Conservation (phyloP, 176 grass and related monocot species). For the Microstegium vimineum region DNA sequence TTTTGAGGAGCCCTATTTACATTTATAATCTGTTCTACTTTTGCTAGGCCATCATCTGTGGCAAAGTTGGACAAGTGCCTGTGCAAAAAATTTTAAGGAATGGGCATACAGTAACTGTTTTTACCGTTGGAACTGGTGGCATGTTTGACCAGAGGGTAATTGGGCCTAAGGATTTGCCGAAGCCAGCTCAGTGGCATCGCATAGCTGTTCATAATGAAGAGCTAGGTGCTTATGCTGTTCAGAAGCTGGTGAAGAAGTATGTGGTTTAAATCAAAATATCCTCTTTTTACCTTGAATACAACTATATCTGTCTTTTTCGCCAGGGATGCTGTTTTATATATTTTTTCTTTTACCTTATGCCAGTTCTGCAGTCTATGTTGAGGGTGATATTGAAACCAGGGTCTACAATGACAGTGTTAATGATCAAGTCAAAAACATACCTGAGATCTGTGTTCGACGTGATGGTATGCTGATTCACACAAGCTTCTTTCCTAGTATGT, state of each 20-base stretch:
- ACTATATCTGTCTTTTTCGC: conserved; percentile 4
- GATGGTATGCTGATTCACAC: conserved; percentile 53
- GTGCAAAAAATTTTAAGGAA: conserved; percentile 92
- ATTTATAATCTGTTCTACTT: conserved; percentile 9
- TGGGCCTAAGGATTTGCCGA: conserved; percentile 51
- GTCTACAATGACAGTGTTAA: conserved; percentile 80
- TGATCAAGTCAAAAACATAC: conserved; percentile 78
- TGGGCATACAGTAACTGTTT: conserved; percentile 73
- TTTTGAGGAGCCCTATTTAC: conserved; percentile 6
- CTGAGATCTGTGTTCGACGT: conserved; percentile 71
- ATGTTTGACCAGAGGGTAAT: conserved; percentile 88
- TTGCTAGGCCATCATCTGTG: conserved; percentile 85
- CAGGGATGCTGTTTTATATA: neutral
- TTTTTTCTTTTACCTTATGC: conserved; percentile 27
- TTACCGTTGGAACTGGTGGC: conserved; percentile 92
- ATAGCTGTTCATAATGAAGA: conserved; percentile 67
- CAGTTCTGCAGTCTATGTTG: conserved; percentile 85
- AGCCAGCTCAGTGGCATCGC: conserved; percentile 91
- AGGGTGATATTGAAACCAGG: conserved; percentile 96
- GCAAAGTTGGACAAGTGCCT: conserved; percentile 79
- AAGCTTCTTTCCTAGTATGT: conserved; percentile 8
- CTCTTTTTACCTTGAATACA: conserved; percentile 18
- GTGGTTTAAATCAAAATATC: conserved; percentile 23
- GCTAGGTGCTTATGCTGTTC: conserved; percentile 71
- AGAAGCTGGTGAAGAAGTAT: conserved; percentile 89